Percentiles rank a stretch among this genome's conserved stretches.
phyloP scores from a whole-genome alignment of 169 alveolate species.

The Eimeria tenella region DNA sequence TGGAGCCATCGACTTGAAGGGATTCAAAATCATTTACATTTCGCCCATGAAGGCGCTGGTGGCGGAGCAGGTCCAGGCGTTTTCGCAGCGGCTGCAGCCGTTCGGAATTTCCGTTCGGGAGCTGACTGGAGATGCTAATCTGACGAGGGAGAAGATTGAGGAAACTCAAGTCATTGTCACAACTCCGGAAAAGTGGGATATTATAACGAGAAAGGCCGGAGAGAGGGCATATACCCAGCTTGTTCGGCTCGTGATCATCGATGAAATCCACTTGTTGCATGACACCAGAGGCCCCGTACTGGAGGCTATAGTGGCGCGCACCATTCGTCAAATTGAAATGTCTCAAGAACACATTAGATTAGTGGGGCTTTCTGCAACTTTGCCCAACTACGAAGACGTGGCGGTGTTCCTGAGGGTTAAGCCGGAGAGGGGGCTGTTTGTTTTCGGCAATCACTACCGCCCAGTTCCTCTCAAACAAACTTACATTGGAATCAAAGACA shows the following conservation, averaged over 20 bases:
- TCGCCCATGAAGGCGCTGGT: slow-evolving; percentile 99
- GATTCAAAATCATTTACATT: slow-evolving; percentile 97
- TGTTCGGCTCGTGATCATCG: slow-evolving; percentile 98
- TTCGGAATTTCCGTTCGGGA: slow-evolving; percentile 79
- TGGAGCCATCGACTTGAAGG: slow-evolving; percentile 86
- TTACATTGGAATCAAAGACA: slow-evolving; percentile 98
- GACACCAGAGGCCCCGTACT: slow-evolving; percentile 99
- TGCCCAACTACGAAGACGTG: slow-evolving; percentile 99
- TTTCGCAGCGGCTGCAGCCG: slow-evolving; percentile 79
- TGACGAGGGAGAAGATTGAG: slow-evolving; percentile 96
- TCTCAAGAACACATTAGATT: slow-evolving; percentile 91
- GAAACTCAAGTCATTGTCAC: slow-evolving; percentile 99
- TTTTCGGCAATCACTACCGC: slow-evolving; percentile 97
- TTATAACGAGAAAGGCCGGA: slow-evolving; percentile 98
- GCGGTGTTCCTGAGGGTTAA: slow-evolving; percentile 97
- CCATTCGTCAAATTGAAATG: slow-evolving; percentile 94
- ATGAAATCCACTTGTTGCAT: slow-evolving; percentile 99
- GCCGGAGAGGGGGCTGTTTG: slow-evolving; percentile 94
- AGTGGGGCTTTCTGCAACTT: slow-evolving; percentile 99
- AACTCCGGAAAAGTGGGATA: slow-evolving; percentile 99
- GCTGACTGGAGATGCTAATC: slow-evolving; percentile 78
- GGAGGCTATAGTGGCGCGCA: slow-evolving; percentile 99
- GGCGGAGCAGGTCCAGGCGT: slow-evolving; percentile 91
- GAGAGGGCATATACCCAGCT: slow-evolving; percentile 94
- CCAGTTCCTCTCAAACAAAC: slow-evolving; percentile 99